Conservation (phyloP, 2,329 filamentous ascomycete species). For the Pseudogymnoascus sp. region DNA sequence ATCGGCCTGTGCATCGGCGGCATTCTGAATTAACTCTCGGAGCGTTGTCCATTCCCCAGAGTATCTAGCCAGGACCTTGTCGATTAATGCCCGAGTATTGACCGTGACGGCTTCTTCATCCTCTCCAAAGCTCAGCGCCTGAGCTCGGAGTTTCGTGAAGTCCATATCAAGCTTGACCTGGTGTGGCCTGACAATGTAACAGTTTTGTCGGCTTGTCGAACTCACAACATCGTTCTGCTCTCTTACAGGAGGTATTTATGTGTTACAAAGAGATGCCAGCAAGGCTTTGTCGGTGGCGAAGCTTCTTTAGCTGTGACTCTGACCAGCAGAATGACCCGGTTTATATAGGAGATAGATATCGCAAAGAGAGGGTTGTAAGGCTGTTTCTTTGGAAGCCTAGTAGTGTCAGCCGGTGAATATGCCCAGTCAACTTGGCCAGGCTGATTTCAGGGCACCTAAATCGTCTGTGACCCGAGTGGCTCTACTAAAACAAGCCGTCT, state of each 20-base stretch:
- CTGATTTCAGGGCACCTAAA: neutral
- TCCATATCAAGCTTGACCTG: slow-evolving; percentile 44
- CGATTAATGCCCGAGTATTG: slow-evolving; percentile 91
- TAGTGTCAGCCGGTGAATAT: slow-evolving; percentile 1
- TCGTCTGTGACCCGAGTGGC: slow-evolving; percentile 6
- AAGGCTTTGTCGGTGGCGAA: neutral
- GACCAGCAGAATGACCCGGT: neutral
- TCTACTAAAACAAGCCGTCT: neutral
- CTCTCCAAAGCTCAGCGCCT: slow-evolving; percentile 75
- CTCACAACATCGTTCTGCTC: neutral
- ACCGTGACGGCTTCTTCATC: slow-evolving; percentile 97
- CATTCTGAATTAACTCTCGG: slow-evolving; percentile 93
- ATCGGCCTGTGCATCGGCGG: slow-evolving; percentile 89
- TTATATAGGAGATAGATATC: neutral
- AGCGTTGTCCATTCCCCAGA: slow-evolving; percentile 89
- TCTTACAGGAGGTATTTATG: neutral
- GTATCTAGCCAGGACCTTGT: slow-evolving; percentile 94
- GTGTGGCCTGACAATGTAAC: neutral
- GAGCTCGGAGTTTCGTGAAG: slow-evolving; percentile 70
- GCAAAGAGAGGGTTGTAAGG: neutral
- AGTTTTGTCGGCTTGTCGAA: neutral
- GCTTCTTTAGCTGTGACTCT: neutral
- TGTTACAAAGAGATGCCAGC: neutral
- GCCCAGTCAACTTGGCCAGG: neutral
- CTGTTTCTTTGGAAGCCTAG: neutral